Percentiles rank a stretch among this genome's conserved stretches.
Conservation (phyloP, 495 filamentous ascomycete genomes). For the Penicillium canescens region DNA sequence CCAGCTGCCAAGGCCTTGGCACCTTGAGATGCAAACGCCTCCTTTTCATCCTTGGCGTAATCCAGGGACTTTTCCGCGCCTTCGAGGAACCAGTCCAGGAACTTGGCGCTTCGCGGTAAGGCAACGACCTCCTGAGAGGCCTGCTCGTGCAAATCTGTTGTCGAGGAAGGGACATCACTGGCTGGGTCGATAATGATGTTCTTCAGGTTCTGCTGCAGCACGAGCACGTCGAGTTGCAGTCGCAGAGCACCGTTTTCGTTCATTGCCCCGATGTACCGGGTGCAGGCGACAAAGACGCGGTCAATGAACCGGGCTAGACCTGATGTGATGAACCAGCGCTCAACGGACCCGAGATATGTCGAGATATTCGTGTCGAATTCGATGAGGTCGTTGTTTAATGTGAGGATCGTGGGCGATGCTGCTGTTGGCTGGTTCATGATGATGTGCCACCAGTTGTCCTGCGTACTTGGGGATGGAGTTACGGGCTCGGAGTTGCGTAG, state of each 20-base stretch:
- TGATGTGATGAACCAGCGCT: constrained; percentile 69
- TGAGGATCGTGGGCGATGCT: constrained; percentile 74
- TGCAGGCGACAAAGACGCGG: constrained; percentile 64
- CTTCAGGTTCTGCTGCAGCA: constrained; percentile 93
- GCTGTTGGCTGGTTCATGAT: constrained; percentile 73
- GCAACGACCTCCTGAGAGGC: constrained; percentile 51
- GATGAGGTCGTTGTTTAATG: constrained; percentile 77
- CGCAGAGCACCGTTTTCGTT: constrained; percentile 74
- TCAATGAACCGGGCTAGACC: constrained; percentile 74
- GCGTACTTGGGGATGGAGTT: constrained; percentile 54
- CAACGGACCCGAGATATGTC: constrained; percentile 59
- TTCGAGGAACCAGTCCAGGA: constrained; percentile 75
- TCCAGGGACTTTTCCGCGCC: constrained; percentile 72
- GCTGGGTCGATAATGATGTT: constrained; percentile 62
- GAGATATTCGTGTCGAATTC: constrained; percentile 79
- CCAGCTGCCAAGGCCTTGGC: constrained; percentile 38
- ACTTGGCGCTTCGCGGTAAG: constrained; percentile 69
- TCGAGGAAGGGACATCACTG: constrained; percentile 2
- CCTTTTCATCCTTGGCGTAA: constrained; percentile 59
- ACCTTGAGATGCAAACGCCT: constrained; percentile 36
- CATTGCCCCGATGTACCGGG: constrained; percentile 63
- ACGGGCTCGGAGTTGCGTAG: constrained; percentile 37
- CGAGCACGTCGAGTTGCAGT: constrained; percentile 87
- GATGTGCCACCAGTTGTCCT: constrained; percentile 66
- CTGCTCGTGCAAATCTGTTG: constrained; percentile 7